A percentile compares a stretch with the other conserved stretches of the same genome.
These are phyloP conservation scores for Ceratobasidium sp. DNA, from an alignment of 1,284 basidiomycete genomes.

Conservation along the genomic window DNA sequence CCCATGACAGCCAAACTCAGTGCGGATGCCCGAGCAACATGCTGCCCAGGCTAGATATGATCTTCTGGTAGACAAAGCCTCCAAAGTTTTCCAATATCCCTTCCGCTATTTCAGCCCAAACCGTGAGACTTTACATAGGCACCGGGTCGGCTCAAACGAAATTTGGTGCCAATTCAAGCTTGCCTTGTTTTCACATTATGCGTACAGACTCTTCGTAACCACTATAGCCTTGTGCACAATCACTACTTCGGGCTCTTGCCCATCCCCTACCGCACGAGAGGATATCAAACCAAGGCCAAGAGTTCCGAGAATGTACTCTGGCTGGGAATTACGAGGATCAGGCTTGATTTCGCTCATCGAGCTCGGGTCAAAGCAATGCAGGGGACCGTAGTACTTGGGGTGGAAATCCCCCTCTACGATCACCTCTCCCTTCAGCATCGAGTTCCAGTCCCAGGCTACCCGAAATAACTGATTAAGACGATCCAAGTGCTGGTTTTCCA, in stretches of 20 bases:
- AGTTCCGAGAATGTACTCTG: conserved; percentile 19
- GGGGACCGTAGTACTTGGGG: background rate
- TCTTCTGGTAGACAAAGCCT: too few relatives aligned
- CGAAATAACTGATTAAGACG: background rate
- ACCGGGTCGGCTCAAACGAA: too few relatives aligned
- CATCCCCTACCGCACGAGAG: conserved; percentile 14
- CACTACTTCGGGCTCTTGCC: conserved; percentile 1
- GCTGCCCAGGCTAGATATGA: too few relatives aligned
- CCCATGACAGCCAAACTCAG: too few relatives aligned
- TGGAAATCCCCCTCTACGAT: conserved; percentile 14
- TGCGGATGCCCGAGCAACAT: too few relatives aligned
- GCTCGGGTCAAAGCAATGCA: background rate
- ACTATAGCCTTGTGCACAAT: conserved; percentile 10
- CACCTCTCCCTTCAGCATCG: conserved; percentile 26
- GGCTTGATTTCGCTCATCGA: conserved; percentile 24
- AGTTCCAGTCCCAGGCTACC: conserved; percentile 31
- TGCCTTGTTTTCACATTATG: background rate
- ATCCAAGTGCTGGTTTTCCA: conserved; percentile 19
- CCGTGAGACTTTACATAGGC: too few relatives aligned
- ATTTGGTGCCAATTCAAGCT: too few relatives aligned
- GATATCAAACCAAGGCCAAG: conserved; percentile 20
- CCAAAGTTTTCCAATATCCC: too few relatives aligned
- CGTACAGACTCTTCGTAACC: background rate
- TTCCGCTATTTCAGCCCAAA: too few relatives aligned
- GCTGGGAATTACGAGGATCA: background rate